Conservation (phyloP, 1,139 yeast genomes). For the Hanseniaspora sp. region DNA sequence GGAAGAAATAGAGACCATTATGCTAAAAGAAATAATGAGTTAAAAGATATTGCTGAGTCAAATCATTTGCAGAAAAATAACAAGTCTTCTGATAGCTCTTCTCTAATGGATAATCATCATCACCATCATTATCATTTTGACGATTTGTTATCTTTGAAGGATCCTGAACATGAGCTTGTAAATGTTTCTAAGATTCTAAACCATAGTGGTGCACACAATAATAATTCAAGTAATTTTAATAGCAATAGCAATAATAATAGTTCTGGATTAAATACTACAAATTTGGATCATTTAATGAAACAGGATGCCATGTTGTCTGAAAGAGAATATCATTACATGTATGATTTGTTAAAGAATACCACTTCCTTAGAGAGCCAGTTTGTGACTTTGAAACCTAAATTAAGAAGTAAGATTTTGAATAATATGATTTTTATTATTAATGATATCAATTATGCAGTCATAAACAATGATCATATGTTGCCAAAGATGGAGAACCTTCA, state of each 20-base stretch:
- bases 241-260: too few relatives aligned
- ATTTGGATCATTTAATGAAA: constrained; percentile 15
- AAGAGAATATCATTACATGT: constrained; percentile 19
- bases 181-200: constrained; percentile 9
- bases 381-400: constrained; percentile 25
- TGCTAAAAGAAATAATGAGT: not conserved
- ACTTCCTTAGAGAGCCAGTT: constrained; percentile 28
- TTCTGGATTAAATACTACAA: constrained; percentile 7
- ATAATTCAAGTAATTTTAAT: not conserved
- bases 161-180: constrained; percentile 8
- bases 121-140: not conserved
- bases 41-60: not conserved
- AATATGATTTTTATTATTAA: constrained; percentile 19
- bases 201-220: constrained; percentile 19
- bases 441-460: constrained; percentile 14
- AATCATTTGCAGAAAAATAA: not conserved
- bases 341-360: constrained; percentile 27
- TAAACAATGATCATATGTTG: constrained; percentile 12
- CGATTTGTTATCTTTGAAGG: constrained; percentile 1
- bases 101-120: not conserved
- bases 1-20: constrained; percentile 1
- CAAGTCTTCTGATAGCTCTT: not conserved
- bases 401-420: constrained; percentile 25
- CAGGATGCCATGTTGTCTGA: constrained; percentile 17
- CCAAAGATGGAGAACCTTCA: constrained; percentile 12